phyloP scores from a whole-genome alignment of 352 stramenopile genomes.

The Pythium brachiatum region DNA sequence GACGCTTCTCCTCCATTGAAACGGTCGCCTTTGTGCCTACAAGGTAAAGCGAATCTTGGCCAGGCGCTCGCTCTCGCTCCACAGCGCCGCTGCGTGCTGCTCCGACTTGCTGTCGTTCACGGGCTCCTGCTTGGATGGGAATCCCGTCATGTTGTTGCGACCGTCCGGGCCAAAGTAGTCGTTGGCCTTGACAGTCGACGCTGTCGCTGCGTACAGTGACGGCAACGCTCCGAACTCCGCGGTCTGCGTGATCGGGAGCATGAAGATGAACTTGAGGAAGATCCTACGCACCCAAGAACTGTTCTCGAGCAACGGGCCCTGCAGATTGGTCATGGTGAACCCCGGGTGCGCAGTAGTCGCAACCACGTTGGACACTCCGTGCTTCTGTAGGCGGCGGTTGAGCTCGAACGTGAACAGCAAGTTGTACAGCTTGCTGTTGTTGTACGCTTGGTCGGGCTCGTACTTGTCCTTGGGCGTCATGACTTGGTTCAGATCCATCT shows the following conservation, averaged over 20 bases:
- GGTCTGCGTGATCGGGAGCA: slow-evolving; percentile 37
- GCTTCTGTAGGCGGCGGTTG: slow-evolving; percentile 28
- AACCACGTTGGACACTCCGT: slow-evolving; percentile 24
- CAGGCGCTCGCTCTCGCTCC: slow-evolving; percentile 29
- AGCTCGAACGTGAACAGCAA: slow-evolving; percentile 50
- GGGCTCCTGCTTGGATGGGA: slow-evolving; percentile 32
- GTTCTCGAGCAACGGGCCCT: slow-evolving; percentile 26
- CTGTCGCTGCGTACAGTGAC: slow-evolving; percentile 43
- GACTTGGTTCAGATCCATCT: slow-evolving; percentile 12
- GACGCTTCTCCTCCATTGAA: too few species aligned
- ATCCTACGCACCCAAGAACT: slow-evolving; percentile 30
- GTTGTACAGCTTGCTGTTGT: slow-evolving; percentile 43
- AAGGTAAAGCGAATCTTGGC: neutral
- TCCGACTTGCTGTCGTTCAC: slow-evolving; percentile 29
- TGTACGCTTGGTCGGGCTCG: slow-evolving; percentile 24
- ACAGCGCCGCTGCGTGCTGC: slow-evolving; percentile 34
- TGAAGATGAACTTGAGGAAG: slow-evolving; percentile 27
- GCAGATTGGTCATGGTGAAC: slow-evolving; percentile 31
- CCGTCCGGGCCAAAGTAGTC: slow-evolving; percentile 31
- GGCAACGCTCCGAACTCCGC: slow-evolving; percentile 39
- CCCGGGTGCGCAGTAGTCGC: slow-evolving; percentile 32
- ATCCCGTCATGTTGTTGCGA: neutral
- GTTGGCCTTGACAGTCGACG: slow-evolving; percentile 24
- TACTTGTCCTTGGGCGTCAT: slow-evolving; percentile 20
- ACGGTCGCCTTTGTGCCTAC: neutral